These are phyloP conservation scores for Astragalus membranaceus DNA, from an alignment of 306 rosid species.

Conservation along the genomic window DNA sequence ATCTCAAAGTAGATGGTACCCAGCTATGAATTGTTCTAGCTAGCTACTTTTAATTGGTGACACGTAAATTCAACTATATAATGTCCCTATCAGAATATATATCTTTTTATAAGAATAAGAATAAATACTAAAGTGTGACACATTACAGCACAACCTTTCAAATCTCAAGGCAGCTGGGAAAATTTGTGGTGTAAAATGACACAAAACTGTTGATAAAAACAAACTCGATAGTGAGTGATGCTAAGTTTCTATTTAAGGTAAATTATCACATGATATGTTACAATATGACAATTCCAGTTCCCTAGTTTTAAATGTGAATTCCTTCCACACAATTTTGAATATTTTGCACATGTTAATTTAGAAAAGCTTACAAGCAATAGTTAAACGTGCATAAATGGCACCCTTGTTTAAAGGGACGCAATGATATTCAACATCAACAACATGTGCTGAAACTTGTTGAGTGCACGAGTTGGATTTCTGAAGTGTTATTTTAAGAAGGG, in stretches of 20 bases:
- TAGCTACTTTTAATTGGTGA: conserved; percentile 1
- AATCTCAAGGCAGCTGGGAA: neutral
- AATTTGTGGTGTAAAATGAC: conserved; percentile 17
- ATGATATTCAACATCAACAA: neutral
- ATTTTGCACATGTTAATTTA: conserved; percentile 24
- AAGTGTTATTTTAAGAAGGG: conserved; percentile 6
- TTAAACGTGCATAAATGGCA: conserved; percentile 25
- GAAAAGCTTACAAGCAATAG: conserved; percentile 1
- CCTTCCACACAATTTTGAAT: neutral
- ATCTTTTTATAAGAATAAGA: neutral
- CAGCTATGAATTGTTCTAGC: conserved; percentile 13
- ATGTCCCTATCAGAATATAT: conserved; percentile 5
- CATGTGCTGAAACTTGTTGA: conserved; percentile 24
- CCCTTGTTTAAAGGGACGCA: neutral
- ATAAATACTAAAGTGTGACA: conserved; percentile 32
- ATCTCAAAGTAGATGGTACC: conserved; percentile 1
- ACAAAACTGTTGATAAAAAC: neutral
- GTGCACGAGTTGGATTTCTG: conserved; percentile 29
- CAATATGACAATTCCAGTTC: neutral
- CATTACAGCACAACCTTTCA: neutral
- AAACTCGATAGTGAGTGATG: neutral
- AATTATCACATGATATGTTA: conserved; percentile 30
- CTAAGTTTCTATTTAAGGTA: conserved; percentile 20
- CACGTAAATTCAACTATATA: neutral
- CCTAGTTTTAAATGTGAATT: neutral